Evolutionary conservation across 257 asterid species (phyloP).

Genomic region (Scutellaria galericulata): DNA sequence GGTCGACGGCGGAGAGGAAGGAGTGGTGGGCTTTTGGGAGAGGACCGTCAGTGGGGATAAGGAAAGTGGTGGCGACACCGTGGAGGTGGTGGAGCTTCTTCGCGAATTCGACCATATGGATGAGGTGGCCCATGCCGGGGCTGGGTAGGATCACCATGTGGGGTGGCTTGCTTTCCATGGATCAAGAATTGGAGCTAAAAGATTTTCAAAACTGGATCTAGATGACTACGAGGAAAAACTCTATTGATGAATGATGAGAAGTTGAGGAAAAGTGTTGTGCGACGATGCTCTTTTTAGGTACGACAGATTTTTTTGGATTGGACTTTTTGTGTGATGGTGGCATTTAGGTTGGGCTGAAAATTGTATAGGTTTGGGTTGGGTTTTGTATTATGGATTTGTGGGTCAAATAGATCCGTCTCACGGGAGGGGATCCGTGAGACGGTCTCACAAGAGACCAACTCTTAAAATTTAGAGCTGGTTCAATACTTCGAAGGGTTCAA

Average conservation of each 20-base stretch:
- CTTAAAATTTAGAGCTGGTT: too few relatives aligned
- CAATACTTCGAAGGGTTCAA: too few relatives aligned
- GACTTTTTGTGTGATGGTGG: too few relatives aligned
- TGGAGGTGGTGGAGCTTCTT: constrained; percentile 52
- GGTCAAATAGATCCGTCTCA: too few relatives aligned
- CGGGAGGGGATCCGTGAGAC: too few relatives aligned
- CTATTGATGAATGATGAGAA: constrained; percentile 25
- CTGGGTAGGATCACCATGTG: constrained; percentile 62
- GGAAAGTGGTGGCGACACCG: constrained; percentile 55
- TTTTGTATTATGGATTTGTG: too few relatives aligned
- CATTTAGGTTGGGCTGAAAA: too few relatives aligned
- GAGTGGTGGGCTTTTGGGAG: constrained; percentile 49
- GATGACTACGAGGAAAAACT: too few relatives aligned
- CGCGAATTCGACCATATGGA: constrained; percentile 69
- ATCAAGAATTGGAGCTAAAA: constrained; percentile 26
- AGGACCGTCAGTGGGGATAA: constrained; percentile 65
- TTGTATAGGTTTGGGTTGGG: too few relatives aligned
- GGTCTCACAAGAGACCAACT: too few relatives aligned
- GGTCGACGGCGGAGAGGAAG: constrained; percentile 49
- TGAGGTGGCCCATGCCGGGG: constrained; percentile 92
- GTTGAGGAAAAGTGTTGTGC: background rate
- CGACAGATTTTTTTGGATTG: too few relatives aligned
- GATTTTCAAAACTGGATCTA: constrained; percentile 19
- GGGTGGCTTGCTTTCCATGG: constrained; percentile 28
- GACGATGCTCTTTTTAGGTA: too few relatives aligned